Evolutionary conservation across 2,329 filamentous ascomycete genomes (phyloP), one percentile per base, ranked within the genome.

Genomic region (Paecilomyces sp.): DNA sequence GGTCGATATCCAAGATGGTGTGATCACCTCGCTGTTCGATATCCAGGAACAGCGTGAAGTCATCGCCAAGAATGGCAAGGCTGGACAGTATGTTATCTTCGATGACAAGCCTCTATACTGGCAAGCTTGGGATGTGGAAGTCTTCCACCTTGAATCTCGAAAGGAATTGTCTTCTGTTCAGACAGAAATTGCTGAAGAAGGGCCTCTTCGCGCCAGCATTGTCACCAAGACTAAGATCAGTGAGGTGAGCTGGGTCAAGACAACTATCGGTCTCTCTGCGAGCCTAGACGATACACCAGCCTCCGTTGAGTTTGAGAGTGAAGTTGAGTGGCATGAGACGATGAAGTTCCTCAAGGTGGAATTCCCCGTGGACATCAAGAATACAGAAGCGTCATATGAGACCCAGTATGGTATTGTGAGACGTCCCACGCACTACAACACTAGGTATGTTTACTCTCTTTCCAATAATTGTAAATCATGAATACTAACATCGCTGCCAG

Each of bases 281-380:
- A 83, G 86, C 13, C 76, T 89, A 22, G 80, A 85, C 56, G 84
- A 85, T 47, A 79, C 86, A 34, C 83, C 85, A 33, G 88, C 88
- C 0, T 87, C 86, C 64, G 83, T 97, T 15, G 89, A 95, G 64
- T 87, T 93, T 63, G 83, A 86, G 50, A 89, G 88, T 56, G 91
- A 95, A 66, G 90, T 97, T n/a, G 91, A 97, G 71, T 99, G 94
- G 94, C 89, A 88, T 66, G 94, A 99, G 75, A 91, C 86, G 12
- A 97, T 94, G 88, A 96, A 94, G 72, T 97, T 97, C 82, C 84
- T 99, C 70, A 99, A 99, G 81, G 93, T 97, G 56, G 94, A 99
- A 74, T 99, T 99, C 77, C 93, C 94, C 0, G 92, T 97, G 63
- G 88, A 95, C 68, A 83, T 97, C 63, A 85, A 87, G 66, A 97